Conservation (phyloP, 2,329 filamentous ascomycete species). For the Ophiostoma novo-ulmi region DNA sequence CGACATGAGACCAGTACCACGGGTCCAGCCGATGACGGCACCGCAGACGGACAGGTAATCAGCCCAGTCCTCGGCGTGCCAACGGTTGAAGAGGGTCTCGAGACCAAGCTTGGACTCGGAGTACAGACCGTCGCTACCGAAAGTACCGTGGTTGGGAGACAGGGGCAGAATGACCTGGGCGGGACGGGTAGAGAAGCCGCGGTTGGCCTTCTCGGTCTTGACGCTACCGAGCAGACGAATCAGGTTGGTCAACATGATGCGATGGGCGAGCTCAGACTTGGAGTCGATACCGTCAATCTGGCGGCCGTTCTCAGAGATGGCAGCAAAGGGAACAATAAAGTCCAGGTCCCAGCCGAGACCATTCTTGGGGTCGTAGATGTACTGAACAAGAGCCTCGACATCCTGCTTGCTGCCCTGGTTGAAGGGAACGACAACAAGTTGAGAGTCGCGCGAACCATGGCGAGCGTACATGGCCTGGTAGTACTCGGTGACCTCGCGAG, state of each 20-base stretch:
- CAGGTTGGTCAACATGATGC: slow-evolving; percentile 98
- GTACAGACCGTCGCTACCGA: slow-evolving; percentile 91
- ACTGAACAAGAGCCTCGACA: slow-evolving; percentile 86
- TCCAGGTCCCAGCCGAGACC: slow-evolving; percentile 98
- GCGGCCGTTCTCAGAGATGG: slow-evolving; percentile 94
- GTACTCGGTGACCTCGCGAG: slow-evolving; percentile 95
- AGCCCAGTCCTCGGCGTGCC: slow-evolving; percentile 95
- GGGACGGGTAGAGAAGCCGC: slow-evolving; percentile 88
- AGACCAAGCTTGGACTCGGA: slow-evolving; percentile 96
- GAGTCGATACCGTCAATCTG: slow-evolving; percentile 97
- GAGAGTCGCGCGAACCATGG: slow-evolving; percentile 86
- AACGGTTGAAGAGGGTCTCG: slow-evolving; percentile 96
- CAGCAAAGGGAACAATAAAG: slow-evolving; percentile 91
- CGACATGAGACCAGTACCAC: slow-evolving; percentile 76
- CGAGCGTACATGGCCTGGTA: slow-evolving; percentile 98
- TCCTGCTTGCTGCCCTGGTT: slow-evolving; percentile 99
- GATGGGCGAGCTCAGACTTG: slow-evolving; percentile 94
- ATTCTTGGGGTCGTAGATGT: slow-evolving; percentile 94
- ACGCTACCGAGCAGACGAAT: slow-evolving; percentile 83
- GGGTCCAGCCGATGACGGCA: slow-evolving; percentile 98
- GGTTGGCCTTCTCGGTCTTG: slow-evolving; percentile 82
- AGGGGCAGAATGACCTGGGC: slow-evolving; percentile 94
- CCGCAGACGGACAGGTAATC: slow-evolving; percentile 98
- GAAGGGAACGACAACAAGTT: slow-evolving; percentile 97
- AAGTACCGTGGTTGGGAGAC: slow-evolving; percentile 97